Percentiles rank a stretch among this genome's conserved stretches.
Evolutionary conservation across 2,329 filamentous ascomycete species (phyloP).

Genomic region (Venturiaceae sp.): DNA sequence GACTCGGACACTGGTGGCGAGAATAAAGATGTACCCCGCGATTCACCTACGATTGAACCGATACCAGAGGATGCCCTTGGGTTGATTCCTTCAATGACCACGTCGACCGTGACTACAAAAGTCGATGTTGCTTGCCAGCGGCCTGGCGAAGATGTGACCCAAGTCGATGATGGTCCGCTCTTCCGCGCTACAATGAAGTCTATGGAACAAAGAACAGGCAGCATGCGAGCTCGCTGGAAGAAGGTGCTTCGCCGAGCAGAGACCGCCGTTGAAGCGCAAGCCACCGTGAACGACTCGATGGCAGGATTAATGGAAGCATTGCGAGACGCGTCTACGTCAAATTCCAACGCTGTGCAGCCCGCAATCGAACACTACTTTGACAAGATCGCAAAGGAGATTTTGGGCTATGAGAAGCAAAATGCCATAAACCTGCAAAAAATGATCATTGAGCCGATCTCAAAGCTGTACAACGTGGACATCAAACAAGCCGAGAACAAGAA

Average conservation of each 20-base stretch:
- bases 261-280: conserved; percentile 69
- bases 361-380: conserved; percentile 97
- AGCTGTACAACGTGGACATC: conserved; percentile 90
- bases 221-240: conserved; percentile 90
- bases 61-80: conserved; percentile 38
- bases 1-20: conserved; percentile 48
- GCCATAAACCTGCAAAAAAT: conserved; percentile 76
- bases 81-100: conserved; percentile 28
- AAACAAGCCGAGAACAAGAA: conserved; percentile 96
- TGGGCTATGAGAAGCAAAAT: conserved; percentile 79
- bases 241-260: conserved; percentile 93
- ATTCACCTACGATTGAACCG: conserved; percentile 35
- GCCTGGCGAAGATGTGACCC: conserved; percentile 74
- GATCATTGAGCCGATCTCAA: conserved; percentile 88
- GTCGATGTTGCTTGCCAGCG: conserved; percentile 82
- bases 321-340: conserved; percentile 78
- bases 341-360: conserved; percentile 93
- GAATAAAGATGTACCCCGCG: conserved; percentile 31
- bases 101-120: conserved; percentile 21
- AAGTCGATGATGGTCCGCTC: conserved; percentile 84
- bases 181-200: conserved; percentile 97
- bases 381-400: conserved; percentile 85
- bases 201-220: conserved; percentile 90
- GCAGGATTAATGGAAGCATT: conserved; percentile 75
- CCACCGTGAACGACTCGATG: conserved; percentile 77